Conservation (phyloP, 2,329 filamentous ascomycete genomes). For the Xenoacremonium recifei region DNA sequence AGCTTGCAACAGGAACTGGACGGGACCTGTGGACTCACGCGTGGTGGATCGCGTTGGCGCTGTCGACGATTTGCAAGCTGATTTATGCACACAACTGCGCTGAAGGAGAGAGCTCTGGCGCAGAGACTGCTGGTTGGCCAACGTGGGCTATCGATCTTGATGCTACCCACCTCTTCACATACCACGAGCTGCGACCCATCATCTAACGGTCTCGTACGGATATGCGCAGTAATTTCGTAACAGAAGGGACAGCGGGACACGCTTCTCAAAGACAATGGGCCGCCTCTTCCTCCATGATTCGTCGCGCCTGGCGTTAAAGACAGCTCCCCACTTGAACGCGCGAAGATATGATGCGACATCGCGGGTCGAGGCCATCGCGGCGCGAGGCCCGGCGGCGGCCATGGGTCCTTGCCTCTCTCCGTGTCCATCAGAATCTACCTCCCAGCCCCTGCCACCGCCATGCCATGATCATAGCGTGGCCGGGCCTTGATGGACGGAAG, state of each 20-base stretch:
- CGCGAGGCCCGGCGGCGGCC: conserved; percentile 2
- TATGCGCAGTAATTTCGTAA: neutral
- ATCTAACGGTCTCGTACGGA: neutral
- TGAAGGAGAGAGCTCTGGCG: too few species aligned
- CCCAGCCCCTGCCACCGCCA: neutral
- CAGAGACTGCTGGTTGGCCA: neutral
- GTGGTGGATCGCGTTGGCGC: too few species aligned
- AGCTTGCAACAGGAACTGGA: neutral
- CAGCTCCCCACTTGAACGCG: conserved; percentile 16
- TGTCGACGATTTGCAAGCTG: too few species aligned
- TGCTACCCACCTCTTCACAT: neutral
- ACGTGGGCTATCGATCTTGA: neutral
- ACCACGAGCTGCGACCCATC: neutral
- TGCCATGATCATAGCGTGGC: neutral
- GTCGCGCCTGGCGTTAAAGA: conserved; percentile 5
- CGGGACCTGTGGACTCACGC: too few species aligned
- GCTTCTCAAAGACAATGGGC: conserved; percentile 13
- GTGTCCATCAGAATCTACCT: neutral
- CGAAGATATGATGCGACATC: conserved; percentile 25
- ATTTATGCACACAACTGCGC: neutral
- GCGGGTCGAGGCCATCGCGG: conserved; percentile 21
- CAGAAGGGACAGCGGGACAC: conserved; percentile 1
- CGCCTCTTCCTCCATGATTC: conserved; percentile 12
- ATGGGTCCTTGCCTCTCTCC: neutral
- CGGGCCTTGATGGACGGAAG: conserved; percentile 10